Base-by-base conservation (phyloP, 345 rosid genomes). In the Limnanthes douglasii region DNA sequence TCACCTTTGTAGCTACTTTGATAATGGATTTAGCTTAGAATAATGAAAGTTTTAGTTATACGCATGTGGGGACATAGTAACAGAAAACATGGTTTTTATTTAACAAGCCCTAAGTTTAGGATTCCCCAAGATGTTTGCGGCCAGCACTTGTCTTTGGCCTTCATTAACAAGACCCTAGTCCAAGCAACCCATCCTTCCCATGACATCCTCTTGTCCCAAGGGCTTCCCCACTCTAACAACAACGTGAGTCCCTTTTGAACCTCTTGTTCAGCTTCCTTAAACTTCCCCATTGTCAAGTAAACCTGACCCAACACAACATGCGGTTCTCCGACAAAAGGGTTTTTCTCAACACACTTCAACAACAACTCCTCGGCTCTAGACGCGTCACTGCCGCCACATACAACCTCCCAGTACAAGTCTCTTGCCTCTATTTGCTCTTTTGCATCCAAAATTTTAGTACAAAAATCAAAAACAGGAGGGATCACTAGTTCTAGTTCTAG, bases 141-240 rank as follows among this genome's bases (percentile, higher is more conserved):
- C 97, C 95, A 83, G n/a, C 70, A 60, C 50, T 65, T 76, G 32
- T 83, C 94, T 15, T 48, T 63, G 14, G 92, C 78, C 48, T 88
- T 88, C 86, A 83, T 68, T 51, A 68, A 20, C 57, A 83, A 19
- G 16, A 77, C 79, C 29, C 95, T 74, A 8, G 59, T 65, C 97
- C 95, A 88, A 68, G 95, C 86, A 37, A 76, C 25, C 95, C 97
- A 83, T 2, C 95, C 97, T 64, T 70, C 84, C 95, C 92, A 83
- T 10, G 95, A 64, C 71, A 53, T 79, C 61, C 95, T 73, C 71
- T 79, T 83, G 43, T 83, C 97, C 93, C 97, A 76, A 4, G 95
- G 81, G 27, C 82, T 76, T 6, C 92, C 95, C 98, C 95, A 84
- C 43, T 77, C 86, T 69, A 90, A 46, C 12, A 79, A 31, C 16